Base-by-base conservation (phyloP, 352 stramenopile genomes). In the Globisporangium barbulae region DNA sequence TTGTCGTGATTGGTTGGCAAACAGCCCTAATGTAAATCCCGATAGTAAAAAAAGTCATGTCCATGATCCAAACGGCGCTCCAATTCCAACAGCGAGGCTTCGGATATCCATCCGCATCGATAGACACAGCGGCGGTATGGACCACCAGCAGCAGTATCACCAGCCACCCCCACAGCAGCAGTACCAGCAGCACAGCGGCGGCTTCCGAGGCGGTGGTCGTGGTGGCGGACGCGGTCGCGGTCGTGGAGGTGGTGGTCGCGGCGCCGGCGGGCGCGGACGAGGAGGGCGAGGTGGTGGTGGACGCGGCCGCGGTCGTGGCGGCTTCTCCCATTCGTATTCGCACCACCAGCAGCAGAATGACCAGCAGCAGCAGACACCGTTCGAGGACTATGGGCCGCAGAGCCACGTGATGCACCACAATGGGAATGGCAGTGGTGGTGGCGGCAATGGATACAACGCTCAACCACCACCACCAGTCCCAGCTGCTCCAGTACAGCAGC, bases 171-270 rank as follows among this genome's bases (percentile, higher is more conserved):
- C 31, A 4, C 21, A 35, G 1, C 53, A 59, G 31, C 30, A 30
- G 53, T 65, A 63, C 49, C 56, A 59, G 25, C 44, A 54, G 59
- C 54, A 53, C 21, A 42, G 22, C 35, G 62, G 61, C 22, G 63
- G 69, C 48, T 71, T 72, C 53, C 55, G 69, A 39, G 70, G 78
- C 41, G 67, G 75, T 41, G 71, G 73, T 4, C 64, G 64, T 30
- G 64, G 67, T 19, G 68, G 74, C n/a, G 65, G 73, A 45, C 55
- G 71, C 10, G 63, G 74, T 50, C 61, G 69, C 13, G 72, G 69
- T 31, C 65, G 45, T 2, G 33, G 58, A 42, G 52, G 57, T 13
- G 58, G 58, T 5, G n/a, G 58, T 13, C 39, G 58, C 9, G 58
- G 58, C 6, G 6, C 44, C 25, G 25, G 25, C 25, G 71, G 76